Evolutionary conservation across 495 filamentous ascomycete species (phyloP).

Genomic region (Penicillium simplicissimum): DNA sequence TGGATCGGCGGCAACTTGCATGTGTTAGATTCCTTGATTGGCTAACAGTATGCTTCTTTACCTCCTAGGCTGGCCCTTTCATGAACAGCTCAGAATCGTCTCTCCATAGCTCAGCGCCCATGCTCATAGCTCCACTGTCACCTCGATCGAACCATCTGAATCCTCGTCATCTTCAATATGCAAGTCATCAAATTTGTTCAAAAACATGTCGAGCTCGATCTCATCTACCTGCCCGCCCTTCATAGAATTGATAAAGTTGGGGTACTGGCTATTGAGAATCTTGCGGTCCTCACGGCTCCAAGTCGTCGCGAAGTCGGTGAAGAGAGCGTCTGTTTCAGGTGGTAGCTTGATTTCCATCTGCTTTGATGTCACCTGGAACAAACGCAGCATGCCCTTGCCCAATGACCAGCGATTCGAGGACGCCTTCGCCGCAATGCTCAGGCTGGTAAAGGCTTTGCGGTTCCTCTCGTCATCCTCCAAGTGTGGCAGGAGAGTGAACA

Average conservation of each 20-base stretch:
- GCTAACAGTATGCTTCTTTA: background rate
- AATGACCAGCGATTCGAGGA: constrained; percentile 34
- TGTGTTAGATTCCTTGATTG: background rate
- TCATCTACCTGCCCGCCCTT: constrained; percentile 14
- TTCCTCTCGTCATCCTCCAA: constrained; percentile 26
- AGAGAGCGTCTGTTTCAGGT: constrained; percentile 31
- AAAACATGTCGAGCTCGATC: constrained; percentile 29
- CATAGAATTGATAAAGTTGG: constrained; percentile 25
- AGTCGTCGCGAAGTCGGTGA: constrained; percentile 28
- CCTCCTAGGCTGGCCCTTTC: background rate
- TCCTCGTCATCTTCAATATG: constrained; percentile 9
- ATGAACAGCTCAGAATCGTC: background rate
- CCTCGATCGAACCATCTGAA: background rate
- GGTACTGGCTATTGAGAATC: constrained; percentile 37
- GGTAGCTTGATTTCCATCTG: constrained; percentile 31
- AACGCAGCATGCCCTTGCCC: constrained; percentile 35
- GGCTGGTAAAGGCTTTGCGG: constrained; percentile 31
- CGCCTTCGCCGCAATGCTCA: constrained; percentile 26
- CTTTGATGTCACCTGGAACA: constrained; percentile 34
- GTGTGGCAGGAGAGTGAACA: constrained; percentile 33
- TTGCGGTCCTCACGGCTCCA: constrained; percentile 28
- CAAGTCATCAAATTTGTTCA: constrained; percentile 32
- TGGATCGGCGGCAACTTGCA: background rate
- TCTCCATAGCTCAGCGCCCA: background rate
- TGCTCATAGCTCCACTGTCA: background rate